These are phyloP conservation scores for Oldenlandia corymbosa DNA, from an alignment of 257 asterid species.

Conservation along the genomic window DNA sequence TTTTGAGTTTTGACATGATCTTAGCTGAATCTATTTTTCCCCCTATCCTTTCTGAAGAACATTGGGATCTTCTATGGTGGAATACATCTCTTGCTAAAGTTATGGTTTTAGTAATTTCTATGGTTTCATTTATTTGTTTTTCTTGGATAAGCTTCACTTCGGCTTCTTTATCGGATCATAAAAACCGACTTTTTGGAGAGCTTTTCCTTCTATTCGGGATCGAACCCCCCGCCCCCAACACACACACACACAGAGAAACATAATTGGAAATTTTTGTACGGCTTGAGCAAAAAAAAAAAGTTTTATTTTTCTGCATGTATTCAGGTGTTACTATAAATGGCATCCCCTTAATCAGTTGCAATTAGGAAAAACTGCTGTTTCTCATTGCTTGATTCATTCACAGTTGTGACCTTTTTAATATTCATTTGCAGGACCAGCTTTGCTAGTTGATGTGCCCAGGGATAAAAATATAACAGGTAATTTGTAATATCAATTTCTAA, in stretches of 20 bases:
- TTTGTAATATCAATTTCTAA: not conserved
- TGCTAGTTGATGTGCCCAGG: slow-evolving; percentile 88
- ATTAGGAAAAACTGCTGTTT: not conserved
- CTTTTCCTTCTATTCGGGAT: too few relatives aligned
- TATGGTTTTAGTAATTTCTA: not conserved
- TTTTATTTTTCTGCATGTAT: not conserved
- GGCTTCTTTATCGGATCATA: not conserved
- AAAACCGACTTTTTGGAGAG: too few relatives aligned
- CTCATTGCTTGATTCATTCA: not conserved
- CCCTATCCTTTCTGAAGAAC: too few relatives aligned
- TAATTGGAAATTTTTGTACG: too few relatives aligned
- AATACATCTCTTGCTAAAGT: not conserved
- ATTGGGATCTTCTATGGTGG: too few relatives aligned
- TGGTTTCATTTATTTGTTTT: not conserved
- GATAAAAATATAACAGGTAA: slow-evolving; percentile 88
- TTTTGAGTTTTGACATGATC: not conserved
- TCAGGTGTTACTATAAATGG: not conserved
- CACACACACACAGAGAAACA: too few relatives aligned
- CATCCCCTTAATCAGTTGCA: not conserved
- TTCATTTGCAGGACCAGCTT: slow-evolving; percentile 59
- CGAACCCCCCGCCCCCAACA: too few relatives aligned
- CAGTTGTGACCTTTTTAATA: not conserved
- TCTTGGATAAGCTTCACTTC: not conserved
- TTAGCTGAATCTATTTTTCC: not conserved
- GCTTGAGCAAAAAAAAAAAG: too few relatives aligned